phyloP scores from a whole-genome alignment of 73 alveolate species.

The Blepharisma japonicum region DNA sequence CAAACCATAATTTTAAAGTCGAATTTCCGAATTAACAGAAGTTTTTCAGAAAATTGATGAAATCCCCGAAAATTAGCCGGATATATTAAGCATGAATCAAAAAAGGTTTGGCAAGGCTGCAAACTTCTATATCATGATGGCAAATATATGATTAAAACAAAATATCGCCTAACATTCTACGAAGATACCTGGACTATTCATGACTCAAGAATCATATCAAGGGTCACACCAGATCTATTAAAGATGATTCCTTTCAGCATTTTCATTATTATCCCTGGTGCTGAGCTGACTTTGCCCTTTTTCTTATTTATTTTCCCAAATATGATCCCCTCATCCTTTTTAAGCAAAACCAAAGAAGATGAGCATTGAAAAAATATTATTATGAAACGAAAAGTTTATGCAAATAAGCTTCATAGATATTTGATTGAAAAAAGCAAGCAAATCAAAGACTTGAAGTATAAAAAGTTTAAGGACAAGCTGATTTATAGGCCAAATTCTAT shows the following conservation, averaged over 20 bases:
- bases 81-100: slow-evolving; percentile 8
- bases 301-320: slow-evolving; percentile 86
- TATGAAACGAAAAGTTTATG: background rate
- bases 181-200: slow-evolving; percentile 6
- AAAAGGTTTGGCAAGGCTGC: slow-evolving; percentile 18
- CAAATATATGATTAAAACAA: background rate
- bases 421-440: background rate
- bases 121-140: slow-evolving; percentile 15
- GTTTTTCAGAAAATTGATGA: too few relatives aligned
- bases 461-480: background rate
- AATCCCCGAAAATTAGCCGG: too few relatives aligned
- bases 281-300: slow-evolving; percentile 80
- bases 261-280: slow-evolving; percentile 84
- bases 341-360: slow-evolving; percentile 29
- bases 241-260: slow-evolving; percentile 85
- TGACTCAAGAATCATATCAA: slow-evolving; percentile 35
- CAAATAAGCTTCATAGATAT: background rate
- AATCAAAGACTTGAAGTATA: background rate
- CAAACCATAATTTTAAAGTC: too few relatives aligned
- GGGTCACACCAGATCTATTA: slow-evolving; percentile 58
- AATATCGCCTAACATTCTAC: background rate
- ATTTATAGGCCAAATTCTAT: background rate
- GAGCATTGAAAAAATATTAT: background rate
- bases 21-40: too few relatives aligned
- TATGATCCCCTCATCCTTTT: slow-evolving; percentile 75